Evolutionary conservation across 164 flowering plant species (phyloP).

Genomic region (Cinnamomum chago): DNA sequence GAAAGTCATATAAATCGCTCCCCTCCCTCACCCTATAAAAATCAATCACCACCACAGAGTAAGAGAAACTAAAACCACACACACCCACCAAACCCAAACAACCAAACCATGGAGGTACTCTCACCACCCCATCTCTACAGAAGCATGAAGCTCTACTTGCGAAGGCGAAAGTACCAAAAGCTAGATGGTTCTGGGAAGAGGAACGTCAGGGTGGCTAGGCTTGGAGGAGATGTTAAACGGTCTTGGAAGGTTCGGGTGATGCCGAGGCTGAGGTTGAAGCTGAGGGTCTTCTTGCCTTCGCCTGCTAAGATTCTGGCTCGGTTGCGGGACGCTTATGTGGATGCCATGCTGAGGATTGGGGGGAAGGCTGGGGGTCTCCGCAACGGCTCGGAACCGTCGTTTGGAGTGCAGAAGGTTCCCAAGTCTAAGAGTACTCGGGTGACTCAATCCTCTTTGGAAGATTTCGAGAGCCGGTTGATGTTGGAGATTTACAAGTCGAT

Average conservation of each 20-base stretch:
- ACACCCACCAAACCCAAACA: no score
- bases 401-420: neutral
- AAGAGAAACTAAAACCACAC: no score
- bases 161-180: neutral
- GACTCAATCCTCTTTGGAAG: neutral
- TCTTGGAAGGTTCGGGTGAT: neutral
- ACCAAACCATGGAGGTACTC: neutral
- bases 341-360: neutral
- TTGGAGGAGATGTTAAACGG: neutral
- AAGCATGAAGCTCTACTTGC: neutral
- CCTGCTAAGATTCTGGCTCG: constrained; percentile 2
- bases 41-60: no score
- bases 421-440: neutral
- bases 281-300: neutral
- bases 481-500: constrained; percentile 3
- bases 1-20: no score
- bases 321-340: constrained; percentile 5
- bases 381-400: neutral
- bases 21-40: no score
- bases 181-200: neutral
- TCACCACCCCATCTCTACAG: neutral
- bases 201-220: neutral
- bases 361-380: neutral
- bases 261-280: neutral
- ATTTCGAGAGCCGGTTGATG: constrained; percentile 3